Evolutionary conservation across 768 basidiomycete genomes (phyloP).

Genomic region (Naganishia onofrii): DNA sequence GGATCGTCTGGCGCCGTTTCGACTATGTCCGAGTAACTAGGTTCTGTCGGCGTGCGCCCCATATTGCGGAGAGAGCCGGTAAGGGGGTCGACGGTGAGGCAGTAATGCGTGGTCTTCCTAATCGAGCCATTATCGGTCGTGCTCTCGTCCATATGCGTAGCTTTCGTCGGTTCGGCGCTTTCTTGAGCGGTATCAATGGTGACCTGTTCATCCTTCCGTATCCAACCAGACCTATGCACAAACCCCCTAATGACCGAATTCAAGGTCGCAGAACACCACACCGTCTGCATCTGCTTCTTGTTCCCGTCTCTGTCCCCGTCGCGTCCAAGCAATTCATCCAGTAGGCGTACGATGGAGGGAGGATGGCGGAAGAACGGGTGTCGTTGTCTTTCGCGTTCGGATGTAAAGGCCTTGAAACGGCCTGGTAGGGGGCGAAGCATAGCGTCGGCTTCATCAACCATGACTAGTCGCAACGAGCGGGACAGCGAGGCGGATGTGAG

Average conservation of each 20-base stretch:
- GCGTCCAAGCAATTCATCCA: constrained; percentile 1
- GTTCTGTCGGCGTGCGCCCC: not conserved
- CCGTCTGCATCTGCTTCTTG: constrained; percentile 3
- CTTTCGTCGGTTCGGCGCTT: not conserved
- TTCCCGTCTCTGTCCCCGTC: not conserved
- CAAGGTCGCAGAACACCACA: constrained; percentile 24
- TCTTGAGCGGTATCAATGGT: constrained; percentile 6
- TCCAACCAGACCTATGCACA: constrained; percentile 7
- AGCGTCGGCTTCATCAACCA: constrained; percentile 24
- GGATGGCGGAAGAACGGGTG: constrained; percentile 25
- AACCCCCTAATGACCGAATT: constrained; percentile 24
- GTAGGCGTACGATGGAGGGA: constrained; percentile 9
- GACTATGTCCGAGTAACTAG: not conserved
- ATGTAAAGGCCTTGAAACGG: constrained; percentile 9
- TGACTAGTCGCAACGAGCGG: constrained; percentile 7
- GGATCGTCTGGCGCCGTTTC: constrained; percentile 2
- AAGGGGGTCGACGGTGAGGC: constrained; percentile 23
- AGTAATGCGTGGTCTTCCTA: constrained; percentile 1
- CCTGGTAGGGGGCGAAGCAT: constrained; percentile 17
- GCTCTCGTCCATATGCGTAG: not conserved
- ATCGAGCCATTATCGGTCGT: not conserved
- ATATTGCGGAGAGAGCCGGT: constrained; percentile 8
- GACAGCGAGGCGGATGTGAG: constrained; percentile 13
- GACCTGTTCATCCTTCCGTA: constrained; percentile 6
- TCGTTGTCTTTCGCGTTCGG: constrained; percentile 13